Evolutionary conservation across 768 basidiomycete species (phyloP).

Genomic region (Sistotremastrum niveocremeum): DNA sequence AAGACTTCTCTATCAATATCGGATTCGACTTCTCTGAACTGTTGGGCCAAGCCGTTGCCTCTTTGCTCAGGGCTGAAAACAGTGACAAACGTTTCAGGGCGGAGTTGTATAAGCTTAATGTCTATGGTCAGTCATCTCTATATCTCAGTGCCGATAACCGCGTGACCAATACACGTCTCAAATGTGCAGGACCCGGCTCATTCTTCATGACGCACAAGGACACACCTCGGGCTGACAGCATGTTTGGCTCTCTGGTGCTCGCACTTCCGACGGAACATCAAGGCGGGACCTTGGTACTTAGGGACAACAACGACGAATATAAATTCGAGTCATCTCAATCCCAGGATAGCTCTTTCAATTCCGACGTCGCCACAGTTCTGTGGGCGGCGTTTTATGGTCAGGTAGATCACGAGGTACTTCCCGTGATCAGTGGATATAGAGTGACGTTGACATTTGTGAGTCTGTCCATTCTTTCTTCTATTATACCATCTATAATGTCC

Average conservation of each 20-base stretch:
- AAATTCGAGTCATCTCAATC: neutral
- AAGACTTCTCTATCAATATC: conserved; percentile 22
- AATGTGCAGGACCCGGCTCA: neutral
- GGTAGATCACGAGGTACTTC: conserved; percentile 27
- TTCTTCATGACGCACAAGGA: conserved; percentile 4
- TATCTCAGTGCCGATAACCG: too few relatives aligned
- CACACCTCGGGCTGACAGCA: conserved; percentile 1
- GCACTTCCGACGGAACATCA: neutral
- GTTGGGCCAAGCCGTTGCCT: conserved; percentile 10
- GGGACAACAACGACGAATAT: neutral
- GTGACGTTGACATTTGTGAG: conserved; percentile 31
- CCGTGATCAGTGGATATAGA: conserved; percentile 23
- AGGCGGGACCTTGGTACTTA: neutral
- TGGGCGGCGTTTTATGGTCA: conserved; percentile 25
- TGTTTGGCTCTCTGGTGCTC: conserved; percentile 3
- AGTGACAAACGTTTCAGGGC: conserved; percentile 11
- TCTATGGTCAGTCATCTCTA: conserved; percentile 22
- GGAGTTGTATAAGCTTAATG: conserved; percentile 33
- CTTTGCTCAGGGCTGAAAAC: conserved; percentile 12
- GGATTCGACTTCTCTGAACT: conserved; percentile 16
- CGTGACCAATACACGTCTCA: too few relatives aligned
- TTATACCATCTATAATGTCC: too few relatives aligned
- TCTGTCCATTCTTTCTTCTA: too few relatives aligned
- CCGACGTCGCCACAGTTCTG: conserved; percentile 2
- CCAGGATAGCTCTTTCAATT: neutral